Evolutionary conservation across 352 stramenopile genomes (phyloP), one percentile per base, ranked within the genome.

Genomic region (Pythium myriotylum): DNA sequence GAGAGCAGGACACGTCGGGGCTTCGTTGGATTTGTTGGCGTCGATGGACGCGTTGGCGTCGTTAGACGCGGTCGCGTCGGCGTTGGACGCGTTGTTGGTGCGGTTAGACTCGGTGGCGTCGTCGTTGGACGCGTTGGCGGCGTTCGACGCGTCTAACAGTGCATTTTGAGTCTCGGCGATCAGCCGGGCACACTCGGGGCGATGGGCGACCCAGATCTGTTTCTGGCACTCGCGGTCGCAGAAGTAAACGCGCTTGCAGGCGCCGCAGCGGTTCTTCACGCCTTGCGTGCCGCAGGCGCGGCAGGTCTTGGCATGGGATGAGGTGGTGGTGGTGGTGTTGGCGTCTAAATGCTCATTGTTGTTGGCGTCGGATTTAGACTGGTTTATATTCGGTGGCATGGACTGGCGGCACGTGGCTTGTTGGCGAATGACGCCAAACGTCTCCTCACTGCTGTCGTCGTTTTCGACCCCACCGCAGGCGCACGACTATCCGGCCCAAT

Each of bases 151-250:
- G 40, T 65, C 52, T 17, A 22, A 45, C 54, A n/a, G n/a, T n/a
- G n/a, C n/a, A n/a, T n/a, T n/a, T n/a, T 52, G 10, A n/a, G 14
- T 33, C 26, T 52, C n/a, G 19, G 58, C 43, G 4, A 54, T n/a
- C 8, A 61, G 41, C 35, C 20, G 46, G 33, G 60, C 49, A 45
- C 60, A 70, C 49, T 67, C 56, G 24, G 72, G 60, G 13, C 83
- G 82, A 62, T 95, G 84, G 41, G 62, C 64, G 14, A 57, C 47
- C 86, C 86, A 93, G 19, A 73, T 79, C 37, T 69, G 67, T 54
- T 74, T 78, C 59, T 95, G 86, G 62, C 86, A 95, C 33, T 86
- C 74, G 50, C 79, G 82, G 57, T 81, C 77, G 67, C 84, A 93
- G 59, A 95, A 95, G 71, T 81, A 89, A 23, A 91, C 86, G 57